Evolutionary conservation across 202 grass and related monocot species (phyloP).

Genomic region (Hordeum pubiflorum): DNA sequence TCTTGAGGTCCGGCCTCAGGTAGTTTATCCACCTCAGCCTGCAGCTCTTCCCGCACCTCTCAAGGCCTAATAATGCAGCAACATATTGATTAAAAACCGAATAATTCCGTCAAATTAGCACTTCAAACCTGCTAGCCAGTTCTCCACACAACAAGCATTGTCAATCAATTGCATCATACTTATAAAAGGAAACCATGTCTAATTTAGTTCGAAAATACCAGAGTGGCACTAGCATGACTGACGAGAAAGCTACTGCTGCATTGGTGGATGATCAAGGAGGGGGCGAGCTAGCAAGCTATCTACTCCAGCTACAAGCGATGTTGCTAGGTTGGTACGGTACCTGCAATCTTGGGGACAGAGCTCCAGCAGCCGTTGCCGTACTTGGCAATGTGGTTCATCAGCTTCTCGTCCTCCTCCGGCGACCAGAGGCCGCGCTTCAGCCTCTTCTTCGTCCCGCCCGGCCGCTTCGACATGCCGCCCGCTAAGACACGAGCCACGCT

Average conservation of each 20-base stretch:
- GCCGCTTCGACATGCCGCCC: slow-evolving; percentile 56
- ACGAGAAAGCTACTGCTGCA: neutral
- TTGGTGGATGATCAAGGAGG: neutral
- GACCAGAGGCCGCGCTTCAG: slow-evolving; percentile 87
- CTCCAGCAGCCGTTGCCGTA: slow-evolving; percentile 95
- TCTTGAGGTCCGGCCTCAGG: slow-evolving; percentile 58
- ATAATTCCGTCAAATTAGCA: neutral
- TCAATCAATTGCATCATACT: neutral
- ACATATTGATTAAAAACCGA: neutral
- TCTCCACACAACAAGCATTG: neutral
- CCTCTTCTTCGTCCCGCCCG: slow-evolving; percentile 63
- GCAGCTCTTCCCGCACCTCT: slow-evolving; percentile 66
- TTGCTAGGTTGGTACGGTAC: slow-evolving; percentile 11
- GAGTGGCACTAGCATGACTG: neutral
- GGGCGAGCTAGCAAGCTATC: neutral
- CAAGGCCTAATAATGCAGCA: slow-evolving; percentile 39
- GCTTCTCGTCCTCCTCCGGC: slow-evolving; percentile 93
- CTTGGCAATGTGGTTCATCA: slow-evolving; percentile 83
- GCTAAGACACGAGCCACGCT: neutral
- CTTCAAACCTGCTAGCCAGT: too few species aligned
- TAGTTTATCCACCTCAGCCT: slow-evolving; percentile 69
- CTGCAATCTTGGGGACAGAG: slow-evolving; percentile 78
- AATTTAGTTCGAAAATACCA: neutral
- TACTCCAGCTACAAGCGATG: neutral
- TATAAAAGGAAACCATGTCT: neutral